Conservation (phyloP, 2,329 filamentous ascomycete genomes). For the Alternaria novae-zelandiae region DNA sequence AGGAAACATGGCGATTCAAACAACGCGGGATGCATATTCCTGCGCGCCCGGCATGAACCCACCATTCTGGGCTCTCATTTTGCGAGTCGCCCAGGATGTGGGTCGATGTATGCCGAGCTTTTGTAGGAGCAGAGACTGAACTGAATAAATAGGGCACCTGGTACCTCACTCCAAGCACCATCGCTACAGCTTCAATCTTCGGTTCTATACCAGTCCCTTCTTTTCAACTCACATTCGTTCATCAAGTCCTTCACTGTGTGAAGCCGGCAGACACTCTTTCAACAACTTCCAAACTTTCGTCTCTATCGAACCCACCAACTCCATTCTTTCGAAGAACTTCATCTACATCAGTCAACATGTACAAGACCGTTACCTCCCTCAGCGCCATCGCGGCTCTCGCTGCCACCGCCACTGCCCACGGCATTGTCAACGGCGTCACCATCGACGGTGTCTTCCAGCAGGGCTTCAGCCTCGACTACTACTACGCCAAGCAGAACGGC, state of each 20-base stretch:
- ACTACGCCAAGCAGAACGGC: slow-evolving; percentile 43
- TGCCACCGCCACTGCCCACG: slow-evolving; percentile 55
- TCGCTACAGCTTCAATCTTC: slow-evolving; percentile 36
- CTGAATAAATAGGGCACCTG: slow-evolving; percentile 31
- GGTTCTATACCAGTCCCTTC: slow-evolving; percentile 36
- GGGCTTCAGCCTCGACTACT: slow-evolving; percentile 53
- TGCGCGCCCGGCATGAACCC: slow-evolving; percentile 24
- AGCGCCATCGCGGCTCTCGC: slow-evolving; percentile 44
- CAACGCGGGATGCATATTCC: slow-evolving; percentile 13
- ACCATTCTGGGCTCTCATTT: slow-evolving; percentile 14
- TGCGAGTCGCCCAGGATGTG: neutral
- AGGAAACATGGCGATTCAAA: slow-evolving; percentile 18
- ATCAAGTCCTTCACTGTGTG: slow-evolving; percentile 40
- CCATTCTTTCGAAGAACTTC: slow-evolving; percentile 15
- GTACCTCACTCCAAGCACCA: slow-evolving; percentile 16
- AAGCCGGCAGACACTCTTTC: slow-evolving; percentile 44
- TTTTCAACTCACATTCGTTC: slow-evolving; percentile 36
- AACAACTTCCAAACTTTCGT: slow-evolving; percentile 24
- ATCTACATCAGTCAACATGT: slow-evolving; percentile 30
- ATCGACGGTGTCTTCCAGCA: slow-evolving; percentile 56
- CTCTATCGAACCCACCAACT: slow-evolving; percentile 23
- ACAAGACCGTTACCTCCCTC: slow-evolving; percentile 34
- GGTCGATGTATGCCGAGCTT: neutral
- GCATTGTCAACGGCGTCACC: slow-evolving; percentile 53
- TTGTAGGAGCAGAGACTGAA: neutral